Percentiles rank a stretch among this genome's conserved stretches.
Evolutionary conservation across 2,329 filamentous ascomycete genomes (phyloP).

Genomic region (Nemania diffusa): DNA sequence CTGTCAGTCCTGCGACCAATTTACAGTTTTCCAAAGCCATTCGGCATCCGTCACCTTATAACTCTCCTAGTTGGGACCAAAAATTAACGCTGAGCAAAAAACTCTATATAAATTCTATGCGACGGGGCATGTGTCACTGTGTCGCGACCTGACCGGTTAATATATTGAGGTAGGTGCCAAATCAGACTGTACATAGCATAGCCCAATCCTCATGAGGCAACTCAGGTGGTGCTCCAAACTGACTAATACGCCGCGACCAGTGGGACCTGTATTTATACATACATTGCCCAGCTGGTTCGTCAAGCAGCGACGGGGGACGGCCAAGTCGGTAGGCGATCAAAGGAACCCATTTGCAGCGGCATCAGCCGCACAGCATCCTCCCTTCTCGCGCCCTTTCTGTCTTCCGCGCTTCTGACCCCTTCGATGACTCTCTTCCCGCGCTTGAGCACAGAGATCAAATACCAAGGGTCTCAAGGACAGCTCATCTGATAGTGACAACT

Average conservation of each 20-base stretch:
- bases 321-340: slow-evolving; percentile 42
- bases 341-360: slow-evolving; percentile 38
- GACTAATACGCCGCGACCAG: slow-evolving; percentile 37
- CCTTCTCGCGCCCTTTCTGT: slow-evolving; percentile 35
- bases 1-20: neutral
- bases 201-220: slow-evolving; percentile 37
- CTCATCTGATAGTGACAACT: slow-evolving; percentile 47
- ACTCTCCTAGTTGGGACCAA: neutral
- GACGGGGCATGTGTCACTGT: slow-evolving; percentile 2
- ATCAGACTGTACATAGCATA: slow-evolving; percentile 28
- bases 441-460: slow-evolving; percentile 34
- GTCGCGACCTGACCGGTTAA: neutral
- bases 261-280: slow-evolving; percentile 39
- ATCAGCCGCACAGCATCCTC: slow-evolving; percentile 50
- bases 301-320: slow-evolving; percentile 27
- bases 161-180: slow-evolving; percentile 5
- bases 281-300: slow-evolving; percentile 28
- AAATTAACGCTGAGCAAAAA: neutral
- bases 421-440: slow-evolving; percentile 46
- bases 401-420: slow-evolving; percentile 43
- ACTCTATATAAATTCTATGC: neutral
- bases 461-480: slow-evolving; percentile 45
- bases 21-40: slow-evolving; percentile 3
- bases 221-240: slow-evolving; percentile 31
- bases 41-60: slow-evolving; percentile 5